phyloP scores from a whole-genome alignment of 139 green algal genomes.

The Protoeuglena noctilucae region DNA sequence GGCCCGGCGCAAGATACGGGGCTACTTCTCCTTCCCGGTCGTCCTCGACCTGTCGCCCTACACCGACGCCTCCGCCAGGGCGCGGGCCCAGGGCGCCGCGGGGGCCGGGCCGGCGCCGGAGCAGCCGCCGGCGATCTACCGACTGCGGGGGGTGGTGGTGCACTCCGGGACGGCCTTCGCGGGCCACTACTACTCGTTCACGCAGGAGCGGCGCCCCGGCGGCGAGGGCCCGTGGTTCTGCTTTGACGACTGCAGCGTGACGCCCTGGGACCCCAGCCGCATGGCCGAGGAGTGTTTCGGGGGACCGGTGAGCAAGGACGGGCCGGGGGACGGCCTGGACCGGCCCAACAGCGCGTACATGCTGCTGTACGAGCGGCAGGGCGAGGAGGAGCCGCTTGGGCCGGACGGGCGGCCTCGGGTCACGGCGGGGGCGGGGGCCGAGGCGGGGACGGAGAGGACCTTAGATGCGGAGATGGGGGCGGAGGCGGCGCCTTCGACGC shows the following conservation, averaged over 20 bases:
- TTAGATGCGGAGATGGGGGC: too few relatives aligned
- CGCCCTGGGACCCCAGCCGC: conserved; percentile 40
- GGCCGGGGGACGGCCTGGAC: conserved; percentile 24
- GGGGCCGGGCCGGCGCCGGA: background rate
- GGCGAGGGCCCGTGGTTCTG: conserved; percentile 33
- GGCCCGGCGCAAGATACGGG: conserved; percentile 44
- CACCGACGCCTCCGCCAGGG: conserved; percentile 38
- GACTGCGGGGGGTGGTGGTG: conserved; percentile 73
- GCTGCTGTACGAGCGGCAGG: conserved; percentile 75
- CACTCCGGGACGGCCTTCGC: conserved; percentile 80
- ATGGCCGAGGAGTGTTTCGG: conserved; percentile 80
- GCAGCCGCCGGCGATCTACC: conserved; percentile 38
- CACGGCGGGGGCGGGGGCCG: too few relatives aligned
- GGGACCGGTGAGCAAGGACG: conserved; percentile 19
- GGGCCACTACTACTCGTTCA: conserved; percentile 90
- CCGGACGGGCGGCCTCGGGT: too few relatives aligned
- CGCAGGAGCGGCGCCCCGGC: conserved; percentile 42
- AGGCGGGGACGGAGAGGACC: too few relatives aligned
- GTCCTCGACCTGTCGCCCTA: conserved; percentile 70
- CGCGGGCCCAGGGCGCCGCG: background rate
- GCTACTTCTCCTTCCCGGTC: conserved; percentile 75
- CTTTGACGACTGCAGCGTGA: conserved; percentile 76
- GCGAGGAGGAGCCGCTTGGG: conserved; percentile 3
- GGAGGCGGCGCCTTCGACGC: too few relatives aligned
- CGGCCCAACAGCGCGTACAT: conserved; percentile 83